Percentiles rank a stretch among this genome's conserved stretches.
These are phyloP conservation scores for Gentiana macrophylla DNA, from an alignment of 257 asterid species.

Conservation along the genomic window DNA sequence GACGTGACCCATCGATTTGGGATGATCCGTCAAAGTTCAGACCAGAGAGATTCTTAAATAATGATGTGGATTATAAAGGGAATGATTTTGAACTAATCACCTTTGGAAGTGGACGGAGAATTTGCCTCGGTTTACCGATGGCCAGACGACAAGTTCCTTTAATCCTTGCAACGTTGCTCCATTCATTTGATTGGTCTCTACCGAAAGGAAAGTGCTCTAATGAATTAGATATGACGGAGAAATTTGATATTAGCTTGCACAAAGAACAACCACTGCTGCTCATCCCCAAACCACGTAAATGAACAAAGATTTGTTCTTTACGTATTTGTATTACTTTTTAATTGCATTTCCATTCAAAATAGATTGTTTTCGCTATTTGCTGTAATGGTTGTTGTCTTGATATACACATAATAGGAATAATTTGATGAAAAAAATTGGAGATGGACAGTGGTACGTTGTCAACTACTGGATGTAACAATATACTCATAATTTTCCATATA, in stretches of 20 bases:
- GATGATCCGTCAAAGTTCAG: constrained; percentile 1
- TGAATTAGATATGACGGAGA: neutral
- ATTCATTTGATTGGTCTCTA: neutral
- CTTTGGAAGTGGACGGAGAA: constrained; percentile 3
- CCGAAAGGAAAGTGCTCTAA: neutral
- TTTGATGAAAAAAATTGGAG: no score
- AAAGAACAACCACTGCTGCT: neutral
- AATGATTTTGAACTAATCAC: constrained; percentile 3
- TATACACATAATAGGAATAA: no score
- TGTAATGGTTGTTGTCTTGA: no score
- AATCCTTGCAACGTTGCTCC: neutral
- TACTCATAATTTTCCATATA: no score
- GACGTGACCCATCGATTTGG: constrained; percentile 3
- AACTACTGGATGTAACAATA: no score
- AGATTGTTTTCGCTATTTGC: no score
- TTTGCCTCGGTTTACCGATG: constrained; percentile 3
- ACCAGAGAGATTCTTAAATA: neutral
- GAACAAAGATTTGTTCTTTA: no score
- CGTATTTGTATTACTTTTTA: no score
- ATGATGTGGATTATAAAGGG: constrained; percentile 1
- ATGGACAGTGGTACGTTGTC: no score
- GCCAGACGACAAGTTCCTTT: neutral
- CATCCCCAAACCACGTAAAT: neutral
- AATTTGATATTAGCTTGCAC: neutral
- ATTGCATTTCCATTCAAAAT: no score